Evolutionary conservation across 306 rosid genomes (phyloP).

Genomic region (Mucuna pruriens): DNA sequence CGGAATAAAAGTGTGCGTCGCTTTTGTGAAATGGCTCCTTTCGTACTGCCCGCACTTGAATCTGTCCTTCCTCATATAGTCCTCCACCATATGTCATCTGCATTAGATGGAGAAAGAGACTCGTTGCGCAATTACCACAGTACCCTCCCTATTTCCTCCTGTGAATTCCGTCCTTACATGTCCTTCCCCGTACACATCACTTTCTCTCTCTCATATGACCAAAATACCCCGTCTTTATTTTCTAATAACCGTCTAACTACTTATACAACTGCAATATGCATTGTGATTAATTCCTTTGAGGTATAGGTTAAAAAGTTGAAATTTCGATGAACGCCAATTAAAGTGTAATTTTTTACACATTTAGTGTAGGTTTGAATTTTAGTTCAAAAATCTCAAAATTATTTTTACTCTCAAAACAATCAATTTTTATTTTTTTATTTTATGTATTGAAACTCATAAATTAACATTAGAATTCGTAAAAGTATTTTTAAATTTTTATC

Average conservation of each 20-base stretch:
- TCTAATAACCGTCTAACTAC: neutral
- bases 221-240: neutral
- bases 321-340: no score
- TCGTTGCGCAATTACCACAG: neutral
- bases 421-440: no score
- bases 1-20: neutral
- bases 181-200: constrained; percentile 69
- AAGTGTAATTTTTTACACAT: no score
- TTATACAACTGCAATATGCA: no score
- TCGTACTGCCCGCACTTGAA: constrained; percentile 87
- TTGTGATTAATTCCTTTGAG: no score
- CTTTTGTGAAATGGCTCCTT: constrained; percentile 30
- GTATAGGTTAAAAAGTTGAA: no score
- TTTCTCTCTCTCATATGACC: neutral
- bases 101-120: constrained; percentile 28
- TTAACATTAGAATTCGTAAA: no score
- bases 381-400: no score
- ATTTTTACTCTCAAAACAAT: no score
- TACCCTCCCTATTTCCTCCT: constrained; percentile 34
- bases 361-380: no score
- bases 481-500: no score
- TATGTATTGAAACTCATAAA: no score
- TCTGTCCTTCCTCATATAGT: constrained; percentile 96
- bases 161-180: constrained; percentile 50
- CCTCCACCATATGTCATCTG: constrained; percentile 79